These are phyloP conservation scores for Lagenaria siceraria DNA, from an alignment of 306 rosid species.

Conservation along the genomic window DNA sequence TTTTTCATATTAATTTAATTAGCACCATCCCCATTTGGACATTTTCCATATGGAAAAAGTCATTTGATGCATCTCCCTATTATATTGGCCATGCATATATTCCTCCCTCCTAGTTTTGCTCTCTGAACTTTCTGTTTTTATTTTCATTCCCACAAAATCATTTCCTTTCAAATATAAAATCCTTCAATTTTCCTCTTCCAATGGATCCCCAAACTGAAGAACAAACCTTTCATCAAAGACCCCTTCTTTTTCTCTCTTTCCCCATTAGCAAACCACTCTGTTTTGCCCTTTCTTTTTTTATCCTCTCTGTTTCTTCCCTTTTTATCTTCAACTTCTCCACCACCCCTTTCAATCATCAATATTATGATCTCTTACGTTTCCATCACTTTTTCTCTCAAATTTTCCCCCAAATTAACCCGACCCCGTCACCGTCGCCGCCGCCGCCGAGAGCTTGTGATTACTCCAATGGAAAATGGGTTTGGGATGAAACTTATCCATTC, in stretches of 20 bases:
- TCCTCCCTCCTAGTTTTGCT: neutral
- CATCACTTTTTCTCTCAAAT: neutral
- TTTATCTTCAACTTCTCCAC: neutral
- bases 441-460: slow-evolving; percentile 28
- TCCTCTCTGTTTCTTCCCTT: slow-evolving; percentile 11
- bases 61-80: neutral
- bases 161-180: neutral
- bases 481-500: slow-evolving; percentile 20
- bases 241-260: neutral
- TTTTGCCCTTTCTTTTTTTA: slow-evolving; percentile 25
- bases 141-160: neutral
- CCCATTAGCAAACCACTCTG: slow-evolving; percentile 28
- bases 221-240: neutral
- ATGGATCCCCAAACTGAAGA: slow-evolving; percentile 39
- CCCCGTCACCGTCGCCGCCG: neutral
- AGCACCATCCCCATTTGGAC: too few relatives aligned
- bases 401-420: neutral
- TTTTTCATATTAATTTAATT: too few relatives aligned
- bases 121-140: neutral
- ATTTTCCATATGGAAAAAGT: too few relatives aligned
- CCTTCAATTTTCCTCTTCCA: slow-evolving; percentile 11
- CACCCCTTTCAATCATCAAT: neutral
- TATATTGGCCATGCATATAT: neutral
- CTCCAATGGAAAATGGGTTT: slow-evolving; percentile 63
- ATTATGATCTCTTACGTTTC: neutral